Evolutionary conservation across 176 grass and related monocot genomes (phyloP).

Genomic region (Ensete glaucum): DNA sequence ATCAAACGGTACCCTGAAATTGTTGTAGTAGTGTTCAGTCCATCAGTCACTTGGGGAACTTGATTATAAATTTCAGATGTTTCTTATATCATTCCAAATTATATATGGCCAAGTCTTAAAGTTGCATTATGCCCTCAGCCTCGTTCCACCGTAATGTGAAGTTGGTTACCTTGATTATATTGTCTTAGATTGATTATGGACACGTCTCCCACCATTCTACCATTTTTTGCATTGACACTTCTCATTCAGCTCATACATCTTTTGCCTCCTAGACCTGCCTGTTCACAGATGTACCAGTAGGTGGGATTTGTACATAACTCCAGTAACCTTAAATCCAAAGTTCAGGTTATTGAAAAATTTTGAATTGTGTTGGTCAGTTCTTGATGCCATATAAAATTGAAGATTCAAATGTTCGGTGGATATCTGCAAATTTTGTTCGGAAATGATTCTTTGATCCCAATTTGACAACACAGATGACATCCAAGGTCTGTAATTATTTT

Average conservation of each 20-base stretch:
- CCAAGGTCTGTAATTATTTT: neutral
- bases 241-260: neutral
- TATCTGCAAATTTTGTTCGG: neutral
- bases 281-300: neutral
- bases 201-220: neutral
- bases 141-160: neutral
- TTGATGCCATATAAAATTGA: neutral
- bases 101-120: too few relatives aligned
- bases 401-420: neutral
- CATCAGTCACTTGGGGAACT: too few relatives aligned
- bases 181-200: neutral
- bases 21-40: too few relatives aligned
- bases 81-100: too few relatives aligned
- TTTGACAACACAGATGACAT: neutral
- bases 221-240: neutral
- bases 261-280: neutral
- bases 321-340: neutral
- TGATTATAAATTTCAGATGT: too few relatives aligned
- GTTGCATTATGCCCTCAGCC: neutral
- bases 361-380: neutral
- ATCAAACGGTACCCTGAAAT: neutral
- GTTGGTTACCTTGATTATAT: neutral
- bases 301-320: neutral
- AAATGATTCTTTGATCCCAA: neutral
- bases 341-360: neutral